These are phyloP conservation scores for Psilocybe tampanensis DNA, from an alignment of 768 basidiomycete genomes.

Conservation along the genomic window DNA sequence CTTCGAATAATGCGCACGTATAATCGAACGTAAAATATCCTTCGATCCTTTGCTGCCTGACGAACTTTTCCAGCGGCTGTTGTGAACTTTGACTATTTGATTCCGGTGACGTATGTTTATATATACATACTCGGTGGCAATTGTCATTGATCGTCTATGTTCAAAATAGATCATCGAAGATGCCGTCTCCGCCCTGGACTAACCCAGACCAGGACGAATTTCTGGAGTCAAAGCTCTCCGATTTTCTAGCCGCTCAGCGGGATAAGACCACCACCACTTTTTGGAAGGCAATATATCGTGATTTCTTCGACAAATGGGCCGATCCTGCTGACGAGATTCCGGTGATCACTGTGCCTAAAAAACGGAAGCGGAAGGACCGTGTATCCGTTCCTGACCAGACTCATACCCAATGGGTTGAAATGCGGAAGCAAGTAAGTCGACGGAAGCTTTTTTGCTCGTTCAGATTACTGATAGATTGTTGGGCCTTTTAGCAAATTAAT, in stretches of 20 bases:
- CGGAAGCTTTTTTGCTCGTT: too few species aligned
- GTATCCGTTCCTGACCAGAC: background rate
- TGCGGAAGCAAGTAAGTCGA: background rate
- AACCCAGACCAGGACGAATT: background rate
- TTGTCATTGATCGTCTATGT: too few species aligned
- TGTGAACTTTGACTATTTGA: too few species aligned
- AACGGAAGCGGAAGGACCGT: background rate
- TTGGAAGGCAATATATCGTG: background rate
- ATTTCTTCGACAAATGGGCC: slow-evolving; percentile 8
- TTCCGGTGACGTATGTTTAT: too few species aligned
- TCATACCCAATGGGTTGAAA: background rate
- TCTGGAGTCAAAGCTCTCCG: background rate
- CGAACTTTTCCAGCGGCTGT: too few species aligned
- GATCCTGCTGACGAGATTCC: background rate
- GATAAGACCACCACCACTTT: background rate
- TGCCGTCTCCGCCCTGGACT: background rate
- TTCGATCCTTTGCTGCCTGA: too few species aligned
- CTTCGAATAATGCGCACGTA: too few species aligned
- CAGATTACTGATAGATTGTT: too few species aligned
- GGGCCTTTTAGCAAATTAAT: background rate
- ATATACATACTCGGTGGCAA: too few species aligned
- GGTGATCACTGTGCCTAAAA: background rate
- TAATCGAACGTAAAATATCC: too few species aligned
- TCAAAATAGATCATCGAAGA: background rate
- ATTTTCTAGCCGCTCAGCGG: background rate